Percentiles rank a stretch among this genome's conserved stretches.
These are phyloP conservation scores for Arthromyces matolae DNA, from an alignment of 768 basidiomycete species.

Conservation along the genomic window DNA sequence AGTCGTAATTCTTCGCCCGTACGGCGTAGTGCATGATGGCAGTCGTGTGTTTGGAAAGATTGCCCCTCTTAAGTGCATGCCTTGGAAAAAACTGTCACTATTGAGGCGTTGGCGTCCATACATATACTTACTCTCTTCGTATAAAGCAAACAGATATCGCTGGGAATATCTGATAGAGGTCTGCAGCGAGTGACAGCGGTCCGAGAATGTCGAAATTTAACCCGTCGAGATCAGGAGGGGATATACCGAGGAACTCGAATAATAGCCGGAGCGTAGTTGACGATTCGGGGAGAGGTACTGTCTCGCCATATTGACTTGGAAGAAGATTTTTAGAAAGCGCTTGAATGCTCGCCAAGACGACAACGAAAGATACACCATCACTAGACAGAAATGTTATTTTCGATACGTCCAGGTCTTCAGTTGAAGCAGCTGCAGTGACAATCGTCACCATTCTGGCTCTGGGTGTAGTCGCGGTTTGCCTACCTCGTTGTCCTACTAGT, in stretches of 20 bases:
- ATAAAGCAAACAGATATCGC: background rate
- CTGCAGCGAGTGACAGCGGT: slow-evolving; percentile 5
- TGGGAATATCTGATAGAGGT: slow-evolving; percentile 1
- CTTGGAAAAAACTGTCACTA: background rate
- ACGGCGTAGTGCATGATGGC: slow-evolving; percentile 2
- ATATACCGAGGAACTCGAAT: background rate
- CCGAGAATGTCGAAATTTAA: background rate
- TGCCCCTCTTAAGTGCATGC: background rate
- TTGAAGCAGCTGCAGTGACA: too few relatives aligned
- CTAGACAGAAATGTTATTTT: background rate
- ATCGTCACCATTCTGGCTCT: background rate
- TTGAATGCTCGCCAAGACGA: background rate
- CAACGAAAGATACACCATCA: background rate
- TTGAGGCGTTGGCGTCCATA: too few relatives aligned
- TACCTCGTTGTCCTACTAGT: background rate
- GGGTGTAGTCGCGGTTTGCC: background rate
- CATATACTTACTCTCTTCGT: background rate
- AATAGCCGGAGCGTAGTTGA: background rate
- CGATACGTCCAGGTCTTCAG: background rate
- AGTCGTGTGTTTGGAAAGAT: background rate
- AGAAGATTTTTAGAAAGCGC: slow-evolving; percentile 3
- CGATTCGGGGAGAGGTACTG: background rate
- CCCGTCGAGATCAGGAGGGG: slow-evolving; percentile 6
- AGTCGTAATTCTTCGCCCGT: background rate
- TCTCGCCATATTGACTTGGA: background rate